Base-by-base conservation (phyloP, 441 rosid species). In the Arabidopsis lyrata region DNA sequence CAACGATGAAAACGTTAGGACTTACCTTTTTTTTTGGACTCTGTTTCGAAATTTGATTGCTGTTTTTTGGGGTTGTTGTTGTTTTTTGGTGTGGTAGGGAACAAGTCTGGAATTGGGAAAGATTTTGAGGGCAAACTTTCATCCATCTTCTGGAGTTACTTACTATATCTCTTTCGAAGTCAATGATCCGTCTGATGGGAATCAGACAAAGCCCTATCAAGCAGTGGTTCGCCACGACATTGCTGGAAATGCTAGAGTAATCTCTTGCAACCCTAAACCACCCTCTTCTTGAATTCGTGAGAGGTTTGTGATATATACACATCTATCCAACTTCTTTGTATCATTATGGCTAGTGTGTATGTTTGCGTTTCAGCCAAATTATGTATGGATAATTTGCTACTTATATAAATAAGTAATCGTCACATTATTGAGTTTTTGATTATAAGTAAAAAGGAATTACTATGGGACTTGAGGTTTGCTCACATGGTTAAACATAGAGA, bases 111-210 rank as follows among this genome's bases (percentile, higher is more conserved):
- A 45, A 22, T 13, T 70, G 8, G 58, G 5, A 1, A n/a, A 70
- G 38, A 6, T 59, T n/a, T 6, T 47, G 58, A 58, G 24, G 29
- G 66, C 66, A 39, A 59, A 70, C 12, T 70, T 0, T 11, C 58
- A 47, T 24, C 74, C 3, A 36, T 47, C 66, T n/a, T n/a, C 49
- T 22, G 66, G 4, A 36, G 0, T 7, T 12, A 6, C 58, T 1
- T 4, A 16, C 29, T 58, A 58, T 36, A 22, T 69, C 12, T 14
- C 58, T 10, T 70, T 70, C 39, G 27, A 69, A 35, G 74, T n/a
- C 36, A 58, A 20, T 34, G 73, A 68, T 32, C 72, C 62, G 2
- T 39, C 50, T 4, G 22, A 41, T 27, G 65, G 5, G 32, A 68
- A 68, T 32, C 22, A 18, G 56, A 32, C 45, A 2, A 44, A 12